Conservation (phyloP, 1,284 basidiomycete genomes). For the Pyrrhoderma lamaoense region DNA sequence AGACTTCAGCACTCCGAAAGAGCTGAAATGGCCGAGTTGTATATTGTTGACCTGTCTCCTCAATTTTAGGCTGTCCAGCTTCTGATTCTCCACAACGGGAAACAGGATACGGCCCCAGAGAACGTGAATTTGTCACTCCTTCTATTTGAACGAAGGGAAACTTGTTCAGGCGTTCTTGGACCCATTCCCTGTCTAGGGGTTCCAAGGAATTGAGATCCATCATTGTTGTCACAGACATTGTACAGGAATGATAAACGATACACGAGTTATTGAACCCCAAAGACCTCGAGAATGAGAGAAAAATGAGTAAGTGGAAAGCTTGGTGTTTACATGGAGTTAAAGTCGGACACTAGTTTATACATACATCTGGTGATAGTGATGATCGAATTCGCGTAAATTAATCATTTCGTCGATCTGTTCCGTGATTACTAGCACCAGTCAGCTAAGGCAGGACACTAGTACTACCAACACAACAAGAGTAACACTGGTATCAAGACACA, state of each 20-base stretch:
- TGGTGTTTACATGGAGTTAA: too few species aligned
- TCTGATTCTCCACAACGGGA: neutral
- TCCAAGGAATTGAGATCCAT: constrained; percentile 30
- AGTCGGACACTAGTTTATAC: too few species aligned
- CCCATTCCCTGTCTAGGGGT: constrained; percentile 57
- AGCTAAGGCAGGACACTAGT: too few species aligned
- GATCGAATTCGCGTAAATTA: too few species aligned
- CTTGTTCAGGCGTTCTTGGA: constrained; percentile 50
- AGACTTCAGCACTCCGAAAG: constrained; percentile 64
- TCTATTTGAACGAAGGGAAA: constrained; percentile 60
- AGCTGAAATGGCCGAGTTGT: constrained; percentile 49
- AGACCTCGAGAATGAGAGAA: too few species aligned
- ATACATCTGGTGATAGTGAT: too few species aligned
- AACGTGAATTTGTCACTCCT: constrained; percentile 66
- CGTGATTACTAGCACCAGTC: neutral
- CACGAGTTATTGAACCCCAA: too few species aligned
- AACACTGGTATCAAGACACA: too few species aligned
- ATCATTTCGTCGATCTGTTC: too few species aligned
- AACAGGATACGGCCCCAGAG: constrained; percentile 52
- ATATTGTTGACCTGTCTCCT: constrained; percentile 30
- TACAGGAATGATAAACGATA: too few species aligned
- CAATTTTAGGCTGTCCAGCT: neutral
- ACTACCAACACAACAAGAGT: too few species aligned
- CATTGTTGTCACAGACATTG: neutral
- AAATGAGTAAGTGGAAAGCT: too few species aligned